phyloP scores from a whole-genome alignment of 139 green algal species.

The Volvox reticuliferus region DNA sequence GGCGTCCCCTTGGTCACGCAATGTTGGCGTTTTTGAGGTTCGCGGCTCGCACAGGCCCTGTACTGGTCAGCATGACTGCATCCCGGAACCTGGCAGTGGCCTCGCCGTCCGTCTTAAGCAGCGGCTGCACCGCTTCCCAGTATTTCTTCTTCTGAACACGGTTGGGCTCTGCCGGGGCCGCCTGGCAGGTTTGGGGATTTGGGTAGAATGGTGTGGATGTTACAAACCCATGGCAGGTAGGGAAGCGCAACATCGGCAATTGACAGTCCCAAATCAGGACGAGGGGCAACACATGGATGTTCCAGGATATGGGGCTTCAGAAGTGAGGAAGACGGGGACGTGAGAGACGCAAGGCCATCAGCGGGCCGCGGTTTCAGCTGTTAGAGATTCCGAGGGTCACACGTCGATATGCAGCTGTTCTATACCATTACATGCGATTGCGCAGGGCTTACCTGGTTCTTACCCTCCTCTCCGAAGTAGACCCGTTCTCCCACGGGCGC shows the following conservation, averaged over 20 bases:
- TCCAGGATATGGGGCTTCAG: too few species aligned
- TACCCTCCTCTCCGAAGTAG: slow-evolving; percentile 73
- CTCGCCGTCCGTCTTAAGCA: slow-evolving; percentile 70
- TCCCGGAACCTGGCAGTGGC: slow-evolving; percentile 68
- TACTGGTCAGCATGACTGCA: slow-evolving; percentile 72
- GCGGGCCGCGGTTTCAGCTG: too few species aligned
- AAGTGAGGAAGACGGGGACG: too few species aligned
- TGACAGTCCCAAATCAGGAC: too few species aligned
- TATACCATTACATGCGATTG: too few species aligned
- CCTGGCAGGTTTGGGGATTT: slow-evolving; percentile 27
- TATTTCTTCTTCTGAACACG: slow-evolving; percentile 91
- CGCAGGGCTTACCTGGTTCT: slow-evolving; percentile 49
- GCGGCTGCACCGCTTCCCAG: slow-evolving; percentile 80
- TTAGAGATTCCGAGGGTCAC: too few species aligned
- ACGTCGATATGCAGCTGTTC: too few species aligned
- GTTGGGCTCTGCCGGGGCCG: slow-evolving; percentile 66
- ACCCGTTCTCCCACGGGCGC: slow-evolving; percentile 82
- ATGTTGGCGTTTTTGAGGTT: slow-evolving; percentile 70
- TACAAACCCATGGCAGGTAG: too few species aligned
- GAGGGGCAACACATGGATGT: too few species aligned
- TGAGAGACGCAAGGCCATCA: too few species aligned
- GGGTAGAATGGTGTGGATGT: too few species aligned
- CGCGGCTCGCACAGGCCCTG: slow-evolving; percentile 67
- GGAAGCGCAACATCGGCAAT: too few species aligned
- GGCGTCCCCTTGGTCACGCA: slow-evolving; percentile 25